Conservation (phyloP, 2,329 filamentous ascomycete genomes). For the Hypoxylon sp. region DNA sequence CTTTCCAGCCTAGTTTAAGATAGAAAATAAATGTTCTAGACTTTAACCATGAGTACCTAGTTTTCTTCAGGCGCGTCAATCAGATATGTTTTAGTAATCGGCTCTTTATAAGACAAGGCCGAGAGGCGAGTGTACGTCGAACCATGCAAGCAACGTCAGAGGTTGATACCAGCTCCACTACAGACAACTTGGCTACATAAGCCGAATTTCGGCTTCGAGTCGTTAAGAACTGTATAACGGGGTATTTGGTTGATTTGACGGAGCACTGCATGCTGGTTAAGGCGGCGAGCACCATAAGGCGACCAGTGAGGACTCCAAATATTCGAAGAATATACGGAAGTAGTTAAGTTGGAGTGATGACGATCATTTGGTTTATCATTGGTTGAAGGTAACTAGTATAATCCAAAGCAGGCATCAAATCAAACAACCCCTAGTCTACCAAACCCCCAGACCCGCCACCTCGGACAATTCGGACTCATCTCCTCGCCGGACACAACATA, state of each 20-base stretch:
- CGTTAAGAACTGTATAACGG: not conserved
- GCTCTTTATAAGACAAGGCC: not conserved
- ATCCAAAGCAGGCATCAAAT: not conserved
- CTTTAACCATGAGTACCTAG: not conserved
- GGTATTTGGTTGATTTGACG: not conserved
- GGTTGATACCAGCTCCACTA: not conserved
- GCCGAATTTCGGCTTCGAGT: not conserved
- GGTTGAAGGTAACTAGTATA: not conserved
- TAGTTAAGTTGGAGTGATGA: not conserved
- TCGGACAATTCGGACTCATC: slow-evolving; percentile 33
- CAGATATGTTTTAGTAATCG: not conserved
- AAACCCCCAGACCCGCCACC: not conserved
- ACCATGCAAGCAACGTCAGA: not conserved
- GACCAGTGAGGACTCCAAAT: not conserved
- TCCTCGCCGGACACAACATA: slow-evolving; percentile 8
- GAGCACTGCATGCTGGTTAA: not conserved
- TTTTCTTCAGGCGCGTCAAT: not conserved
- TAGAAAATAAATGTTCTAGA: not conserved
- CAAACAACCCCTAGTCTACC: not conserved
- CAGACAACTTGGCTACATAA: not conserved
- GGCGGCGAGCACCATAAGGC: not conserved
- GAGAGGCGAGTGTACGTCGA: not conserved
- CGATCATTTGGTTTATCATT: not conserved
- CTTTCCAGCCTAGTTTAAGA: not conserved
- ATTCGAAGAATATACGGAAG: not conserved